These are phyloP conservation scores for Nemania sp. DNA, from an alignment of 2,329 filamentous ascomycete genomes.

Conservation along the genomic window DNA sequence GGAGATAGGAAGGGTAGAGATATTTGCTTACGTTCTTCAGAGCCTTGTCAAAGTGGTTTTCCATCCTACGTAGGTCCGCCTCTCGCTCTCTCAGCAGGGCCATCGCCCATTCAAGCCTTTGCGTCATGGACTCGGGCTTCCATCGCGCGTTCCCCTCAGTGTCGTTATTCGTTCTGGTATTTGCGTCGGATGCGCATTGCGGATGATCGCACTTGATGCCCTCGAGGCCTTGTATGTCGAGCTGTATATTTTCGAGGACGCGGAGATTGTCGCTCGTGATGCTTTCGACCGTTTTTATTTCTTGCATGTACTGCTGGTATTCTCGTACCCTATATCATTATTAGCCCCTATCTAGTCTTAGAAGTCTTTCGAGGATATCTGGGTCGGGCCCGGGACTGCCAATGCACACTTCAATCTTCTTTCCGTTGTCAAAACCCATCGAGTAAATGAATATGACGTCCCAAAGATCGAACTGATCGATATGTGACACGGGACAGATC, in stretches of 20 bases:
- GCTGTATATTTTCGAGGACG: conserved; percentile 2
- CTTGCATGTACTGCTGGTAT: conserved; percentile 27
- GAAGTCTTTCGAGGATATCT: neutral
- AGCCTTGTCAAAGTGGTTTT: conserved; percentile 4
- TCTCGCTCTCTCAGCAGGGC: conserved; percentile 13
- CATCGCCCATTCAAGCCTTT: conserved; percentile 29
- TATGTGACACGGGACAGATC: neutral
- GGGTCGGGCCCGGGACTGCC: too few relatives aligned
- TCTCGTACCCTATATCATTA: conserved; percentile 1
- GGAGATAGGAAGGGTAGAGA: neutral
- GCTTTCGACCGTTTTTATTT: conserved; percentile 19
- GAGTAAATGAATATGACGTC: neutral
- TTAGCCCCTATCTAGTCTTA: neutral
- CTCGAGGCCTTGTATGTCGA: conserved; percentile 21
- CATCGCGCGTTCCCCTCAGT: neutral
- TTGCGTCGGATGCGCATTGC: conserved; percentile 8
- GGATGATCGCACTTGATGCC: neutral
- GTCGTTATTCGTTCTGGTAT: neutral
- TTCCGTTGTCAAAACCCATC: too few relatives aligned
- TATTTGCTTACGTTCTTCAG: conserved; percentile 23
- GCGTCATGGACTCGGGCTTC: conserved; percentile 19
- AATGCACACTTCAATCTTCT: too few relatives aligned
- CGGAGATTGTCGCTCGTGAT: conserved; percentile 22
- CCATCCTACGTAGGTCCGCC: conserved; percentile 18
- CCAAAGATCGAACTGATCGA: neutral